phyloP scores from a whole-genome alignment of 1,284 basidiomycete species.

The Ceratobasidium papillatum region DNA sequence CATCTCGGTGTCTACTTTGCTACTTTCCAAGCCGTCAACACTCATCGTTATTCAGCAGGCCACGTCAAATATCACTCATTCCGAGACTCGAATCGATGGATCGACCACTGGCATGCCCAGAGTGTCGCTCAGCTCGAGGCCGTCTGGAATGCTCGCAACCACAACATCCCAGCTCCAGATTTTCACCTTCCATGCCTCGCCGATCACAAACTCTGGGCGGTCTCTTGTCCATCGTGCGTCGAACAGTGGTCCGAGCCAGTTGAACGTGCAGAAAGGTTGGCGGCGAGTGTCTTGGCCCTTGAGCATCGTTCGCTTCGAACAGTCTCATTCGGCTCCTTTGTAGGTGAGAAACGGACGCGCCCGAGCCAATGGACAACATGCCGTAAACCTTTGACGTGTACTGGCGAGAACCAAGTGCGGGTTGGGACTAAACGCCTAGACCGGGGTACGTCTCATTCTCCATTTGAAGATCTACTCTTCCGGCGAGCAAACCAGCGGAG shows the following conservation, averaged over 20 bases:
- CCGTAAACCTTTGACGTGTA: no score
- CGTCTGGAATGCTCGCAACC: background rate
- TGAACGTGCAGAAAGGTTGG: constrained; percentile 2
- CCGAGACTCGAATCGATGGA: background rate
- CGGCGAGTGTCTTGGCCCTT: constrained; percentile 6
- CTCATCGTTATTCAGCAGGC: background rate
- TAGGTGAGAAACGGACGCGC: background rate
- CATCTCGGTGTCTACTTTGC: background rate
- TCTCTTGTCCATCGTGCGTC: background rate
- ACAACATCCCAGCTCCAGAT: background rate
- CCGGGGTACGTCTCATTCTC: background rate
- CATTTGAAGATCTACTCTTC: background rate
- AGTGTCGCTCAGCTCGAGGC: background rate
- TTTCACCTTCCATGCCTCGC: background rate
- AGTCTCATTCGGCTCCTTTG: constrained; percentile 19
- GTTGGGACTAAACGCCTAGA: background rate
- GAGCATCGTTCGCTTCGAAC: background rate
- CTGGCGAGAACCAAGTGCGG: background rate
- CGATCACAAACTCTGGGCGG: background rate
- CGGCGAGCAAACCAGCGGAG: background rate
- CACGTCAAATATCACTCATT: background rate
- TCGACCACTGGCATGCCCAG: background rate
- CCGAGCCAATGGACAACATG: constrained; percentile 1
- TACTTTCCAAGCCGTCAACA: background rate
- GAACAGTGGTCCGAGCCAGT: background rate